These are phyloP conservation scores for Citrus medica DNA, from an alignment of 345 rosid genomes.

Conservation along the genomic window DNA sequence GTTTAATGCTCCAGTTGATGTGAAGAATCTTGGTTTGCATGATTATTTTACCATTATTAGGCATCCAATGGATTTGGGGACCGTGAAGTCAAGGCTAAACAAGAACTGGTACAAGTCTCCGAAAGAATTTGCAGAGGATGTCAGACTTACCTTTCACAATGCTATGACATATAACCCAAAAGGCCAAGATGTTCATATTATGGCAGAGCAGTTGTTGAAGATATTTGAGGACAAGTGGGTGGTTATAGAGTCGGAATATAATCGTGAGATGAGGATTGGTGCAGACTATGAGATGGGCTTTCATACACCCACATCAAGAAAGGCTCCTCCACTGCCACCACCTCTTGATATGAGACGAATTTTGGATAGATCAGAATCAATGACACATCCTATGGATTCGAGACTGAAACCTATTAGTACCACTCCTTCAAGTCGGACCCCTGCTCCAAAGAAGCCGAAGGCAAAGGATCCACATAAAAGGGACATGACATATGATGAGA, in stretches of 20 bases:
- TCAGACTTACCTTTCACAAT: constrained; percentile 92
- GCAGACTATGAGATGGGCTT: constrained; percentile 51
- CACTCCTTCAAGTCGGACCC: constrained; percentile 82
- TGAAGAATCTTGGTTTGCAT: constrained; percentile 64
- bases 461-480: constrained; percentile 94
- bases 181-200: constrained; percentile 96
- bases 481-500: constrained; percentile 98
- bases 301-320: constrained; percentile 59
- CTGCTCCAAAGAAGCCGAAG: constrained; percentile 91
- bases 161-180: constrained; percentile 93
- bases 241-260: constrained; percentile 71
- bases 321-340: constrained; percentile 50
- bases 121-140: constrained; percentile 94
- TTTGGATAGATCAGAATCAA: constrained; percentile 72
- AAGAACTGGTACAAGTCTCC: constrained; percentile 89
- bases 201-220: constrained; percentile 71
- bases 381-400: constrained; percentile 42
- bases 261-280: constrained; percentile 60
- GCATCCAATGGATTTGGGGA: constrained; percentile 98
- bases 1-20: constrained; percentile 92
- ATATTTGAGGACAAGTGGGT: constrained; percentile 92
- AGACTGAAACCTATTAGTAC: constrained; percentile 50
- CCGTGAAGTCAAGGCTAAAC: constrained; percentile 64
- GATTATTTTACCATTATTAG: constrained; percentile 78
- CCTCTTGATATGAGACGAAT: constrained; percentile 79